These are phyloP conservation scores for Chaetomium fimeti DNA, from an alignment of 495 filamentous ascomycete genomes.

Conservation along the genomic window DNA sequence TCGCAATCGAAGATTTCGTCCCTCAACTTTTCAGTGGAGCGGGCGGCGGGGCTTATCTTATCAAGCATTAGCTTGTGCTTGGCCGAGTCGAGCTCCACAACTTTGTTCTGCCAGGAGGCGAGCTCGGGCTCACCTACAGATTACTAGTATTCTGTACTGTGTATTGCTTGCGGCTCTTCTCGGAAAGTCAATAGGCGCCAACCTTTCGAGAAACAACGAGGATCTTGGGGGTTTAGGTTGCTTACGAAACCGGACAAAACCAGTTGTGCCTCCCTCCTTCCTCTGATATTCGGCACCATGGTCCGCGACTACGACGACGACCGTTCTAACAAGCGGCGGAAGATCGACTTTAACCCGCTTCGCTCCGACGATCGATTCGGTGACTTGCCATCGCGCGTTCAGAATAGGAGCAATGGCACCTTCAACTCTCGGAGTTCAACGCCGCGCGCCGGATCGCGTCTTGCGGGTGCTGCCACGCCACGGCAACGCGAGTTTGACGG, in stretches of 20 bases:
- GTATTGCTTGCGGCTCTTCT: not conserved
- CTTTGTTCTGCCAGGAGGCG: not conserved
- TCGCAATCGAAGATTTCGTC: conserved; percentile 29
- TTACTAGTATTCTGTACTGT: too few relatives aligned
- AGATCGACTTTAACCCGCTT: conserved; percentile 57
- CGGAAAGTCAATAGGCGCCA: conserved; percentile 7
- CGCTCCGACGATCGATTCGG: conserved; percentile 57
- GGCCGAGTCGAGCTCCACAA: not conserved
- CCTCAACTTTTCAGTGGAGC: conserved; percentile 41
- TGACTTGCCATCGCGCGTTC: conserved; percentile 51
- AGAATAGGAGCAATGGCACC: conserved; percentile 35
- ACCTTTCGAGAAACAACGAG: not conserved
- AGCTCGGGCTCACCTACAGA: too few relatives aligned
- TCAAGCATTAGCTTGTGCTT: not conserved
- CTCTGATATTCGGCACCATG: conserved; percentile 16
- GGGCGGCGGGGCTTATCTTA: conserved; percentile 34
- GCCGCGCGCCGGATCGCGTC: conserved; percentile 44
- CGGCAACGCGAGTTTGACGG: conserved; percentile 55
- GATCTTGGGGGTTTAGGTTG: not conserved
- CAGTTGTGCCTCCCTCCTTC: not conserved
- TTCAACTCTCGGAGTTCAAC: conserved; percentile 49
- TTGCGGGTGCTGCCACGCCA: conserved; percentile 46
- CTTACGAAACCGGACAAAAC: not conserved
- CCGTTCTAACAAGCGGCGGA: conserved; percentile 60
- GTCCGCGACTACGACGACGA: conserved; percentile 44